Evolutionary conservation across 192 early-diverging fungal species (phyloP).

Genomic region (Coemansia pectinata): DNA sequence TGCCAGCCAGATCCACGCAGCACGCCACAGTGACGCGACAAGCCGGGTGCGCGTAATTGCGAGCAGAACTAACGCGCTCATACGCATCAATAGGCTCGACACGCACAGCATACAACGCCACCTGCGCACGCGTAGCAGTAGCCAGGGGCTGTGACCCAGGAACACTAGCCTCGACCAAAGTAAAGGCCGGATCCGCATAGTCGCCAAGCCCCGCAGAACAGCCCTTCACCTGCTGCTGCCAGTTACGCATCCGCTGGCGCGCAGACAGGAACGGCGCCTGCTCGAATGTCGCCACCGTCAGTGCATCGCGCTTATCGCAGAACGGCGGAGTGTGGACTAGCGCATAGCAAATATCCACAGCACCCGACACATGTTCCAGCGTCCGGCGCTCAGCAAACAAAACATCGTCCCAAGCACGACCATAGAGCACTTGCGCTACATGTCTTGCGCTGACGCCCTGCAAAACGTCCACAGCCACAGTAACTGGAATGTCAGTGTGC

Average conservation of each 20-base stretch:
- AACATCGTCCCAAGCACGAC: constrained; percentile 19
- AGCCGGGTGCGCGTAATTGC: constrained; percentile 19
- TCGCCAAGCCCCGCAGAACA: constrained; percentile 19
- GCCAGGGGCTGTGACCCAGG: constrained; percentile 46
- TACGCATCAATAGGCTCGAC: constrained; percentile 49
- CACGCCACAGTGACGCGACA: constrained; percentile 43
- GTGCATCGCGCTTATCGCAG: constrained; percentile 34
- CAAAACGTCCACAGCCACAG: constrained; percentile 26
- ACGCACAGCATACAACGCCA: constrained; percentile 35
- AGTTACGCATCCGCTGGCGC: constrained; percentile 41
- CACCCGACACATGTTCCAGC: constrained; percentile 19
- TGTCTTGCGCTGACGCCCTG: constrained; percentile 15
- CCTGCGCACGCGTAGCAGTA: constrained; percentile 21
- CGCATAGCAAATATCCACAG: constrained; percentile 24
- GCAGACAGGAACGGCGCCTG: constrained; percentile 24
- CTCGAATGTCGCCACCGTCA: constrained; percentile 23
- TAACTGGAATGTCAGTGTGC: constrained; percentile 36
- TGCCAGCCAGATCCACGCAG: constrained; percentile 37
- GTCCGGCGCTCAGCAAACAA: constrained; percentile 31
- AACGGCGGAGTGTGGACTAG: constrained; percentile 30
- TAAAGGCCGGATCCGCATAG: constrained; percentile 28
- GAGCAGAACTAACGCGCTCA: constrained; percentile 33
- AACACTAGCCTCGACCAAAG: constrained; percentile 49
- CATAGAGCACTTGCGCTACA: constrained; percentile 14
- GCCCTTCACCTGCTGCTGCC: constrained; percentile 16